Conservation (phyloP, 2,329 filamentous ascomycete genomes). For the Cercospora sesami region DNA sequence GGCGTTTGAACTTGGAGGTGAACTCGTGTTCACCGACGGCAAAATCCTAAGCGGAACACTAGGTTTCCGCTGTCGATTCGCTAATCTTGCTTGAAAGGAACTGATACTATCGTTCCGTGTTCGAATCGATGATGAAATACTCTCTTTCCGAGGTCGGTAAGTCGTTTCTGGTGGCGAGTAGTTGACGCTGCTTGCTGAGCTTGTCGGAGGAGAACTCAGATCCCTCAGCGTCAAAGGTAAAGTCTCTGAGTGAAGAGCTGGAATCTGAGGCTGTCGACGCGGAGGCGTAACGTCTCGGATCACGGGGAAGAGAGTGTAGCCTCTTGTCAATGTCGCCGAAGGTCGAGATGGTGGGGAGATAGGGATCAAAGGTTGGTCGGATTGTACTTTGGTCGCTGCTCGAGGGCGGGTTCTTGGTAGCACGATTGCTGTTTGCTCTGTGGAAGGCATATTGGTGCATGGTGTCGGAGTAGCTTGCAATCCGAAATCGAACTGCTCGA, state of each 20-base stretch:
- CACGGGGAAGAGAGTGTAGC: slow-evolving; percentile 34
- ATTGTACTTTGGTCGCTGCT: slow-evolving; percentile 3
- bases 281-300: slow-evolving; percentile 30
- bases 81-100: slow-evolving; percentile 22
- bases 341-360: slow-evolving; percentile 10
- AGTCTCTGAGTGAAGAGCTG: background rate
- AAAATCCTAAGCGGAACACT: slow-evolving; percentile 27
- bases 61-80: slow-evolving; percentile 10
- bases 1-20: background rate
- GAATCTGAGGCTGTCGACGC: slow-evolving; percentile 15
- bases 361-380: slow-evolving; percentile 19
- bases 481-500: slow-evolving; percentile 36
- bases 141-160: slow-evolving; percentile 34
- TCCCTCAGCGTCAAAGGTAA: background rate
- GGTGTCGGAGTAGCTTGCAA: slow-evolving; percentile 25
- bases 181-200: background rate
- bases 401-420: background rate
- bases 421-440: background rate
- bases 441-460: background rate
- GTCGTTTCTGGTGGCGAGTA: slow-evolving; percentile 22
- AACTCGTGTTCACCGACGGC: background rate
- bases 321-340: slow-evolving; percentile 19
- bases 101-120: slow-evolving; percentile 34
- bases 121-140: slow-evolving; percentile 29
- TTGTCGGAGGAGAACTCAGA: background rate